A percentile compares a stretch with the other conserved stretches of the same genome.
These are phyloP conservation scores for Jacaranda copaia DNA, from an alignment of 257 asterid genomes.

Conservation along the genomic window DNA sequence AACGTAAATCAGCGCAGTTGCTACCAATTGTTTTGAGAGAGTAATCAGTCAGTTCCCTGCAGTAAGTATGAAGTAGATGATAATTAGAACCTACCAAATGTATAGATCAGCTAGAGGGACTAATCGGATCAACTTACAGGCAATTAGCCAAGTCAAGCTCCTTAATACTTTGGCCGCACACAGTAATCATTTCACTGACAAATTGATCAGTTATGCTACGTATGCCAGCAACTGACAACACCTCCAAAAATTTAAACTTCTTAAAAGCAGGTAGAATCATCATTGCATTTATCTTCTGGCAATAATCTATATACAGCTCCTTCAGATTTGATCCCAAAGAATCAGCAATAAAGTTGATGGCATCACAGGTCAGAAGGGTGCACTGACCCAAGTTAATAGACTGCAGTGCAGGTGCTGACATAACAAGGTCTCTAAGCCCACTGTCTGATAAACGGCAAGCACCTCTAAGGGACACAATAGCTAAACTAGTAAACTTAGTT, in stretches of 20 bases:
- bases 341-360: slow-evolving; percentile 59
- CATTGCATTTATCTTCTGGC: slow-evolving; percentile 64
- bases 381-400: slow-evolving; percentile 83
- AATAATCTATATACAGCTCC: slow-evolving; percentile 77
- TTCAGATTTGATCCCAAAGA: slow-evolving; percentile 67
- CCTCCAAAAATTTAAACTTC: slow-evolving; percentile 67
- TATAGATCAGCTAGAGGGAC: slow-evolving; percentile 28
- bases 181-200: slow-evolving; percentile 46
- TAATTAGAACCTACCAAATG: slow-evolving; percentile 4
- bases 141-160: slow-evolving; percentile 80
- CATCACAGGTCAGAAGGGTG: slow-evolving; percentile 64
- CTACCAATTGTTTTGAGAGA: slow-evolving; percentile 66
- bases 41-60: slow-evolving; percentile 72
- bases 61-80: slow-evolving; percentile 34
- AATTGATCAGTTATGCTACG: slow-evolving; percentile 61
- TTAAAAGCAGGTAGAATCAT: slow-evolving; percentile 56
- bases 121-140: slow-evolving; percentile 60
- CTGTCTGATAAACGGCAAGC: slow-evolving; percentile 78
- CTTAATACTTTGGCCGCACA: slow-evolving; percentile 62
- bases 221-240: slow-evolving; percentile 77
- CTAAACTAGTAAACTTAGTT: slow-evolving; percentile 56
- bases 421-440: slow-evolving; percentile 60
- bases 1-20: slow-evolving; percentile 58
- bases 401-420: slow-evolving; percentile 64
- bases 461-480: slow-evolving; percentile 79